Percentiles rank a stretch among this genome's conserved stretches.
Evolutionary conservation across 345 rosid genomes (phyloP).

Genomic region (Gynandropsis gynandra): DNA sequence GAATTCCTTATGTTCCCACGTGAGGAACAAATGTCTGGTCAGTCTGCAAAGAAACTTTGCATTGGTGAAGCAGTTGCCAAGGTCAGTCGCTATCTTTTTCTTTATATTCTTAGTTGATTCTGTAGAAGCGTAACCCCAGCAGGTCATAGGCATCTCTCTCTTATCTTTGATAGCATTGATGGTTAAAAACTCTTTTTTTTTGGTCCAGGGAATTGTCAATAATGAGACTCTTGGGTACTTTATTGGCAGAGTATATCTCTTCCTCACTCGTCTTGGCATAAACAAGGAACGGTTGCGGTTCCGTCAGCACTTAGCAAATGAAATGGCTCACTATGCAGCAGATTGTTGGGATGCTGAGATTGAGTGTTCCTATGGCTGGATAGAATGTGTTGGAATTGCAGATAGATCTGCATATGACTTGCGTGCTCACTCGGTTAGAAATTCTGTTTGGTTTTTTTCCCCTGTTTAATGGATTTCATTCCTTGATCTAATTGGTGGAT

Average conservation of each 20-base stretch:
- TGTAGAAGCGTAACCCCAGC: too few relatives aligned
- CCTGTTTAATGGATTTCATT: neutral
- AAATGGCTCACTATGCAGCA: conserved; percentile 99
- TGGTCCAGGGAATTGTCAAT: conserved; percentile 71
- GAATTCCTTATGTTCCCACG: conserved; percentile 91
- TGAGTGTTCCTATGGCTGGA: conserved; percentile 91
- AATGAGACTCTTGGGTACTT: conserved; percentile 92
- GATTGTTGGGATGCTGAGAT: conserved; percentile 99
- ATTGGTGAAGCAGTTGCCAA: conserved; percentile 77
- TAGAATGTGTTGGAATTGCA: conserved; percentile 97
- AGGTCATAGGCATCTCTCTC: neutral
- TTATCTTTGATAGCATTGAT: conserved; percentile 9
- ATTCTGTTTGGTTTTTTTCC: neutral
- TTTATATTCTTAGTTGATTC: neutral
- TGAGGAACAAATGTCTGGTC: conserved; percentile 80
- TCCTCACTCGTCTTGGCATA: conserved; percentile 74
- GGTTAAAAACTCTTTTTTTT: conserved; percentile 13
- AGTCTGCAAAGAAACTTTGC: conserved; percentile 50
- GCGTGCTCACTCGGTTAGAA: conserved; percentile 68
- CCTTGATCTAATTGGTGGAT: neutral
- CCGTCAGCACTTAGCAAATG: conserved; percentile 94
- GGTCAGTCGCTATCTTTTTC: conserved; percentile 34
- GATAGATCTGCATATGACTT: conserved; percentile 94
- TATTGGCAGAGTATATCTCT: conserved; percentile 90
- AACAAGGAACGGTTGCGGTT: conserved; percentile 72